Percentiles rank a stretch among this genome's conserved stretches.
Conservation (phyloP, 2,329 filamentous ascomycete genomes). For the Cladophialophora chaetospira region DNA sequence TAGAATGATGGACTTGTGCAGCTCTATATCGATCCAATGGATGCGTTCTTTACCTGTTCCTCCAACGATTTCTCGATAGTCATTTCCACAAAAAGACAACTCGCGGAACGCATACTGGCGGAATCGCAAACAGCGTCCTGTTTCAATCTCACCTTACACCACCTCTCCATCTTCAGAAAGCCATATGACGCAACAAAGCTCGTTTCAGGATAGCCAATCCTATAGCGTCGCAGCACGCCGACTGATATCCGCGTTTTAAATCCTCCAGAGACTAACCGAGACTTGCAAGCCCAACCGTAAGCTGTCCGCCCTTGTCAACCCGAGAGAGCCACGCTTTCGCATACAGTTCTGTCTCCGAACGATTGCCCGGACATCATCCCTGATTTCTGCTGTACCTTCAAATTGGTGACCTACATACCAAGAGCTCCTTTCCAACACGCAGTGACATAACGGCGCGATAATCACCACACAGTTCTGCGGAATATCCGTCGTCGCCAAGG, state of each 20-base stretch:
- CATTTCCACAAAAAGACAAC: too few relatives aligned
- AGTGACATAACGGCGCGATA: conserved; percentile 8
- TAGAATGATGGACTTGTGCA: too few relatives aligned
- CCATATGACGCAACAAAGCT: conserved; percentile 12
- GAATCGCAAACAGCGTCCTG: neutral
- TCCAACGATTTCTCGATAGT: too few relatives aligned
- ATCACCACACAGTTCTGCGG: conserved; percentile 10
- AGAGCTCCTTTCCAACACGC: neutral
- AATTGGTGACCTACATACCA: conserved; percentile 6
- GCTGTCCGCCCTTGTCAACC: conserved; percentile 1
- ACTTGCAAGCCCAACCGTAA: neutral
- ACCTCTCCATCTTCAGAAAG: neutral
- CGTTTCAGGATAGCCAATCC: conserved; percentile 6
- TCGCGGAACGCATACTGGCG: neutral
- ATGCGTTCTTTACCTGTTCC: neutral
- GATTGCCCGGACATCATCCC: conserved; percentile 17
- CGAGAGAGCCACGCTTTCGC: conserved; percentile 7
- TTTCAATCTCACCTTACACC: neutral
- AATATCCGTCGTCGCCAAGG: neutral
- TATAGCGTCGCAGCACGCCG: conserved; percentile 7
- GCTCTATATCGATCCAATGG: too few relatives aligned
- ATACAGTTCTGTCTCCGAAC: conserved; percentile 14
- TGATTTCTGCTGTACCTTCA: neutral
- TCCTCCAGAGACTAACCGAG: conserved; percentile 5
- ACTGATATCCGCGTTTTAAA: conserved; percentile 8